Conservation (phyloP, 2,329 filamentous ascomycete species). For the Lomentospora prolificans region DNA sequence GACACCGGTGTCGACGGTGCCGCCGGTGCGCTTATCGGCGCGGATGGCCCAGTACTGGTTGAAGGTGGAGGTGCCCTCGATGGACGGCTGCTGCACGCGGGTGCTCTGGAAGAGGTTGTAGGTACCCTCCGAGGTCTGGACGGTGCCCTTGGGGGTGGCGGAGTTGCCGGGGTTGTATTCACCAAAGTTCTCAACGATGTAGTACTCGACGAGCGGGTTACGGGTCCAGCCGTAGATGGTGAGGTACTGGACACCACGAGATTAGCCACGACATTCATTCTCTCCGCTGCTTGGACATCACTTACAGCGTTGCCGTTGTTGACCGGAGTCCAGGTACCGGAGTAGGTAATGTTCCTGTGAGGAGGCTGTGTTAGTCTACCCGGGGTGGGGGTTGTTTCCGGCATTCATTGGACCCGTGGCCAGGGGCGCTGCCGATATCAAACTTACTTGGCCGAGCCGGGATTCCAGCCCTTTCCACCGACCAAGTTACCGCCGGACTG, state of each 20-base stretch:
- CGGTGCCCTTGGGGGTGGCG: slow-evolving; percentile 21
- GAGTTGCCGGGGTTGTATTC: slow-evolving; percentile 25
- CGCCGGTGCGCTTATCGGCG: slow-evolving; percentile 35
- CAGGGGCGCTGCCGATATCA: too few species aligned
- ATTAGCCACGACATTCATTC: too few species aligned
- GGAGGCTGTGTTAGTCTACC: neutral
- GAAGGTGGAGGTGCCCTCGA: slow-evolving; percentile 38
- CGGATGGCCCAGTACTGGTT: slow-evolving; percentile 45
- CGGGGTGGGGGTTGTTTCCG: neutral
- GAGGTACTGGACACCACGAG: slow-evolving; percentile 17
- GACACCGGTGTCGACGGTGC: slow-evolving; percentile 36
- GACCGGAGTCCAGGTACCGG: slow-evolving; percentile 19
- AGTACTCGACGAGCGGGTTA: slow-evolving; percentile 26
- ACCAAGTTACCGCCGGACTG: slow-evolving; percentile 40
- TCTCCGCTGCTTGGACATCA: too few species aligned
- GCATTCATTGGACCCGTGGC: too few species aligned
- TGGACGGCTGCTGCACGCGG: slow-evolving; percentile 33
- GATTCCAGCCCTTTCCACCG: slow-evolving; percentile 48
- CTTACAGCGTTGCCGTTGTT: slow-evolving; percentile 17
- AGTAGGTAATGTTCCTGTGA: slow-evolving; percentile 18
- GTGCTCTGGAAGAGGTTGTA: slow-evolving; percentile 28
- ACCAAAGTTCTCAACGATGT: slow-evolving; percentile 27
- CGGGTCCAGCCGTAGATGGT: slow-evolving; percentile 28
- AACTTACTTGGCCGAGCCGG: slow-evolving; percentile 36
- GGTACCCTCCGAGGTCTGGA: slow-evolving; percentile 24